Base-by-base conservation (phyloP, 768 basidiomycete species). In the Austroboletus eburneus region DNA sequence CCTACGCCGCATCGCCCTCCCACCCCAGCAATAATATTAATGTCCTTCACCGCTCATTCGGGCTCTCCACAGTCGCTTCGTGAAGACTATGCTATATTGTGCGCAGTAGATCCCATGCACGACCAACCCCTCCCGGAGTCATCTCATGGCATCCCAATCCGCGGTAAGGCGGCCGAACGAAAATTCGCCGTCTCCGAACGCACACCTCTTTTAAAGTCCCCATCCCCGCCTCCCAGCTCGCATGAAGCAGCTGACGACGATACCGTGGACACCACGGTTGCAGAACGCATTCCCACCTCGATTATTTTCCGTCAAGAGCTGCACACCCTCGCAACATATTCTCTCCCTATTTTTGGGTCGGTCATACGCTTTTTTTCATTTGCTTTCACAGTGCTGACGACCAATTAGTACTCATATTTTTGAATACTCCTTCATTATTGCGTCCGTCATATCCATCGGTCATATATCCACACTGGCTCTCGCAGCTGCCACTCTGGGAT, bases 391-490 rank as follows among this genome's bases (percentile, higher is more conserved):
- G 9, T 22, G 21, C 51, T 53, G 21, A 51, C 5, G 17, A n/a
- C 9, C 17, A 25, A 33, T 40, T 14, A 90, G 89, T 6, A 84
- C 89, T 3, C 85, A 89, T 51, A 42, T 91, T 17, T 74, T 90
- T 17, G 94, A 98, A 62, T 94, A 88, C 64, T 88, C 86, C 9
- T 79, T 98, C 27, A 78, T 91, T 38, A 73, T 95, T 32, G 83
- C 83, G 3, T 84, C 90, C 10, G 89, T 95, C 40, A 65, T 98
- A 29, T 85, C 84, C 10, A 87, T 95, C 20, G 95, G 95, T 0
- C 95, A 97, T 64, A 68, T 97, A 10, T 92, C 91, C 1, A 95
- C 92, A 0, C 80, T 79, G 1, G 89, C 92, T 18, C 79, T 98
- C 0, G 95, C 95, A 2, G 91, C 90, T 0, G 80, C 86, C 21